phyloP scores from a whole-genome alignment of 2,329 filamentous ascomycete genomes.

The Trichoderma asperellum region DNA sequence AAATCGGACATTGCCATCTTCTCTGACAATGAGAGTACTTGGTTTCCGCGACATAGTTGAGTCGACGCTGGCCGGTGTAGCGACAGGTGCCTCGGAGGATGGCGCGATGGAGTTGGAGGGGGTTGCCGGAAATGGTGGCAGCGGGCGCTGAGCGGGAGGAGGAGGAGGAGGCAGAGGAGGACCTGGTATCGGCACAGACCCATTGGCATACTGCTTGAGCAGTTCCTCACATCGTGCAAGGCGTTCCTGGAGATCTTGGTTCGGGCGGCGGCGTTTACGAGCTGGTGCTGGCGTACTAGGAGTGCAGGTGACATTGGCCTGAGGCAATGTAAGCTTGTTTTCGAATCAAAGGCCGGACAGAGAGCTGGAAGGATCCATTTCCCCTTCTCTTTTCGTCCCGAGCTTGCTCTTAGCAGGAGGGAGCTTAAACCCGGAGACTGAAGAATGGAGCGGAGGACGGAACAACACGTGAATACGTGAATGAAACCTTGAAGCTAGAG shows the following conservation, averaged over 20 bases:
- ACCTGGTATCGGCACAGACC: constrained; percentile 38
- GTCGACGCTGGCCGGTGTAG: constrained; percentile 38
- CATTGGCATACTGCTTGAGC: constrained; percentile 59
- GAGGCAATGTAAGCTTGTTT: constrained; percentile 27
- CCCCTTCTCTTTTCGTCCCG: neutral
- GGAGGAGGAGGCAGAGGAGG: constrained; percentile 33
- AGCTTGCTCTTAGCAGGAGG: neutral
- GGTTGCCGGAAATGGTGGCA: constrained; percentile 25
- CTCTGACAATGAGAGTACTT: constrained; percentile 57
- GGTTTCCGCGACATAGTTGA: constrained; percentile 48
- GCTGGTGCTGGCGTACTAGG: constrained; percentile 64
- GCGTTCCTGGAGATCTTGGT: constrained; percentile 65
- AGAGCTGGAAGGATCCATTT: neutral
- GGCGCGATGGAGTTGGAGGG: constrained; percentile 28
- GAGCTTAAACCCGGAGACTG: neutral
- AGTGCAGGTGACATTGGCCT: constrained; percentile 64
- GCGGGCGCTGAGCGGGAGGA: constrained; percentile 30
- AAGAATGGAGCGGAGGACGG: neutral
- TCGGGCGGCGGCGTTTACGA: constrained; percentile 61
- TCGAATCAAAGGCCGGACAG: neutral
- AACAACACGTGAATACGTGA: neutral
- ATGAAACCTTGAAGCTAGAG: constrained; percentile 8
- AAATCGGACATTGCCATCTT: constrained; percentile 59
- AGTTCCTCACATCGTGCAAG: constrained; percentile 62
- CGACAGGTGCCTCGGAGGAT: constrained; percentile 34